phyloP scores from a whole-genome alignment of 2,329 filamentous ascomycete species.

The Arachnomyces sp. region DNA sequence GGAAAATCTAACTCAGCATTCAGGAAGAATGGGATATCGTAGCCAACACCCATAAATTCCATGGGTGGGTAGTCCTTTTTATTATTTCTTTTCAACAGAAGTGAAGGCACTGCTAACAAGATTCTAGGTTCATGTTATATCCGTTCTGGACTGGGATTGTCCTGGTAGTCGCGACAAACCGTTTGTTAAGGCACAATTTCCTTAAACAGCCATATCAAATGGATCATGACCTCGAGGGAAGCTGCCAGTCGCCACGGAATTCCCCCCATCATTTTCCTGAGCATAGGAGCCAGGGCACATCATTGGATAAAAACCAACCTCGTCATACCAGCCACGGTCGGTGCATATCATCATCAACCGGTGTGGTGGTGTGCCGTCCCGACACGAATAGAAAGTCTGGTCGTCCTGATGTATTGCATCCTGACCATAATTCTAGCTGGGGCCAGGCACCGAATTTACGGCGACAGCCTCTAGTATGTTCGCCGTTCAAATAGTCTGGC shows the following conservation, averaged over 20 bases:
- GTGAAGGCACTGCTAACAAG: no score
- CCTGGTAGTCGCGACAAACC: constrained; percentile 27
- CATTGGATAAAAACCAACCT: constrained; percentile 33
- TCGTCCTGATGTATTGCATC: constrained; percentile 38
- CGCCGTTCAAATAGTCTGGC: not conserved
- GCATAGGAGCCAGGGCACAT: no score
- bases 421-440: constrained; percentile 38
- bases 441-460: constrained; percentile 39
- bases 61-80: no score
- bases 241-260: not conserved
- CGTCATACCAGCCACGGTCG: constrained; percentile 38
- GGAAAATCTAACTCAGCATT: no score
- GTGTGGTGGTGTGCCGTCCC: constrained; percentile 41
- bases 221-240: constrained; percentile 11
- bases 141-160: constrained; percentile 35
- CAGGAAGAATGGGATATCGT: no score
- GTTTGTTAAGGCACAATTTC: constrained; percentile 18
- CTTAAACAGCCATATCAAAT: no score
- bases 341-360: constrained; percentile 33
- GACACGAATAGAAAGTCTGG: constrained; percentile 40
- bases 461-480: constrained; percentile 42
- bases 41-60: no score
- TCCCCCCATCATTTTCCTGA: constrained; percentile 2
- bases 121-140: constrained; percentile 30
- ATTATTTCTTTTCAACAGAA: no score